phyloP scores from a whole-genome alignment of 2,329 filamentous ascomycete species.

The Myotisia sp. region DNA sequence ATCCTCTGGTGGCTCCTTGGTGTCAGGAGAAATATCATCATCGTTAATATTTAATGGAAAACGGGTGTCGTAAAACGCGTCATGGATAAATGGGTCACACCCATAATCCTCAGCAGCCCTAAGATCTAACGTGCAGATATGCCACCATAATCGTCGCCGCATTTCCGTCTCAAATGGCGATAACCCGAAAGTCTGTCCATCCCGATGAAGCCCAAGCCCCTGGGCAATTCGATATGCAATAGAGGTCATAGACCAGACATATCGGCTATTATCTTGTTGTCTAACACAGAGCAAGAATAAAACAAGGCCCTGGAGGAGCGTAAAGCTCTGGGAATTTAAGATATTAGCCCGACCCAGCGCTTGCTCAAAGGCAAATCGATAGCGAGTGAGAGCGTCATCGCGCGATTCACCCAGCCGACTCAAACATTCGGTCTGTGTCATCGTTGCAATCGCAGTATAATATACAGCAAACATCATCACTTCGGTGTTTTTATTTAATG shows the following conservation, averaged over 20 bases:
- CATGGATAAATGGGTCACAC: slow-evolving; percentile 31
- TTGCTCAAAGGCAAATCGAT: slow-evolving; percentile 50
- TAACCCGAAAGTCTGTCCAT: slow-evolving; percentile 35
- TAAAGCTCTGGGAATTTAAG: slow-evolving; percentile 46
- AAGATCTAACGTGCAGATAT: slow-evolving; percentile 35
- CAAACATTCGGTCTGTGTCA: slow-evolving; percentile 29
- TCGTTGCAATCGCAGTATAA: slow-evolving; percentile 38
- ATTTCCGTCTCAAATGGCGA: slow-evolving; percentile 39
- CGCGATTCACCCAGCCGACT: slow-evolving; percentile 40
- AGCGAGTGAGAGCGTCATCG: slow-evolving; percentile 36
- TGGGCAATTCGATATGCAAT: slow-evolving; percentile 30
- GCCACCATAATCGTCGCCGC: slow-evolving; percentile 40
- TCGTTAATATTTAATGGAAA: slow-evolving; percentile 41
- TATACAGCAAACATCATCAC: slow-evolving; percentile 49
- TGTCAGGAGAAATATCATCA: slow-evolving; percentile 36
- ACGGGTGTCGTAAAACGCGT: slow-evolving; percentile 33
- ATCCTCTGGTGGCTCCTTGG: slow-evolving; percentile 35
- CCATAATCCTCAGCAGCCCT: slow-evolving; percentile 39
- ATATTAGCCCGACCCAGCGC: slow-evolving; percentile 49
- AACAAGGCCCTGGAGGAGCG: slow-evolving; percentile 48
- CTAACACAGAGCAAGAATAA: slow-evolving; percentile 43
- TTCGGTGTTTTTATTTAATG: slow-evolving; percentile 40
- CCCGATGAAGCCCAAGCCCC: slow-evolving; percentile 38
- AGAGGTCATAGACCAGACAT: slow-evolving; percentile 31
- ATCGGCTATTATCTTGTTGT: slow-evolving; percentile 28